Evolutionary conservation across 345 rosid genomes (phyloP), one percentile per base, ranked within the genome.

Genomic region (Cardamine occulta): DNA sequence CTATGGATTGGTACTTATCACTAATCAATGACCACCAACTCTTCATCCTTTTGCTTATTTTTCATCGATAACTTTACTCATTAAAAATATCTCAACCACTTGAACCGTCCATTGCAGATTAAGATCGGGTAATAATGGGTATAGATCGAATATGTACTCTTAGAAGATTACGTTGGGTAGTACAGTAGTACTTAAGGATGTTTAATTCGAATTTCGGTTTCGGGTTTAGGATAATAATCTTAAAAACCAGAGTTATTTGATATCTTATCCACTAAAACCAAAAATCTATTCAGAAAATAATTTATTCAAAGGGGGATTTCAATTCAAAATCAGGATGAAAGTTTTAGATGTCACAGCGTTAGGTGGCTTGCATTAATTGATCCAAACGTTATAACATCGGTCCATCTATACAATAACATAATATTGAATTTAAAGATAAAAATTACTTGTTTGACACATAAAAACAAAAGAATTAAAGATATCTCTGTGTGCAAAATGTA

Each of bases 1-100:
- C 59, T 66, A 29, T 67, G 34, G 66, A 48, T 66, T 66, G 8
- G 66, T 34, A 47, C 17, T 47, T n/a, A 66, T 56, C 77, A 55
- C 57, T 32, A 13, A 32, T 74, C 8, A 57, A 1, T 34, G 34
- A 44, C 55, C 56, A 55, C 66, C 66, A 66, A 66, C 78, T 44
- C 71, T 35, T 74, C 24, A 18, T 35, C 53, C 7, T 74, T 63
- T 23, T 65, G n/a, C 48, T 19, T 53, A 7, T 29, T 45, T 29
- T 66, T 12, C 34, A 21, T 51, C 23, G 23, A 2, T 13, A 66
- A 18, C 18, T 65, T 66, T 66, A 8, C 2, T 24, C 29, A n/a
- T 31, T n/a, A 12, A 10, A 66, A 66, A 49, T 53, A 37, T 54
- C 35, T 67, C 49, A 67, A 66, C 47, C 15, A 53, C 37, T 35